These are phyloP conservation scores for Ceratobasidium papillatum DNA, from an alignment of 1,284 basidiomycete species.

Conservation along the genomic window DNA sequence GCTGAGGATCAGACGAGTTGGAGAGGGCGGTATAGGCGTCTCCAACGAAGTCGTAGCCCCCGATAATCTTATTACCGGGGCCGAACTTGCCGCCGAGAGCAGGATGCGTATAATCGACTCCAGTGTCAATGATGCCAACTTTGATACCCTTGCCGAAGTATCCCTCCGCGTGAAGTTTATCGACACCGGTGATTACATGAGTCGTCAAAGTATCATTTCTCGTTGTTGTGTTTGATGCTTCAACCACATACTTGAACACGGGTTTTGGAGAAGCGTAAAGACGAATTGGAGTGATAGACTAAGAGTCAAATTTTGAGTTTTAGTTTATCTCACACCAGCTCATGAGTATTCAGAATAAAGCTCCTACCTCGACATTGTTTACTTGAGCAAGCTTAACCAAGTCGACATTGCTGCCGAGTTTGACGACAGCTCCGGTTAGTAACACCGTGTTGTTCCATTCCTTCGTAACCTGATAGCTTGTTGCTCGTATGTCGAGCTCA, in stretches of 20 bases:
- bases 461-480: not conserved
- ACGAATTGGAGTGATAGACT: constrained; percentile 12
- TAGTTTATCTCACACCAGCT: too few species aligned
- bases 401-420: constrained; percentile 31
- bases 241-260: not conserved
- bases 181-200: constrained; percentile 48
- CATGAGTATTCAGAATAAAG: too few species aligned
- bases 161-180: constrained; percentile 56
- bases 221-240: constrained; percentile 6
- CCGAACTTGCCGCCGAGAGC: constrained; percentile 58
- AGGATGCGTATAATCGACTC: constrained; percentile 57
- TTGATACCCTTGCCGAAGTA: constrained; percentile 57
- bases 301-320: too few species aligned
- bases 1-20: too few species aligned
- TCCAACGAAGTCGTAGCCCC: constrained; percentile 57
- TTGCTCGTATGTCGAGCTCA: not conserved
- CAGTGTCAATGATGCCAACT: constrained; percentile 57
- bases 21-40: constrained; percentile 31
- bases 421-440: constrained; percentile 36
- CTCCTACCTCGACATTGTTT: constrained; percentile 23
- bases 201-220: constrained; percentile 42
- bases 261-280: constrained; percentile 23
- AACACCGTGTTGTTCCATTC: not conserved
- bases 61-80: constrained; percentile 52
- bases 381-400: constrained; percentile 26